These are phyloP conservation scores for Pouteria glomerata DNA, from an alignment of 148 eudicot genomes.

Conservation along the genomic window DNA sequence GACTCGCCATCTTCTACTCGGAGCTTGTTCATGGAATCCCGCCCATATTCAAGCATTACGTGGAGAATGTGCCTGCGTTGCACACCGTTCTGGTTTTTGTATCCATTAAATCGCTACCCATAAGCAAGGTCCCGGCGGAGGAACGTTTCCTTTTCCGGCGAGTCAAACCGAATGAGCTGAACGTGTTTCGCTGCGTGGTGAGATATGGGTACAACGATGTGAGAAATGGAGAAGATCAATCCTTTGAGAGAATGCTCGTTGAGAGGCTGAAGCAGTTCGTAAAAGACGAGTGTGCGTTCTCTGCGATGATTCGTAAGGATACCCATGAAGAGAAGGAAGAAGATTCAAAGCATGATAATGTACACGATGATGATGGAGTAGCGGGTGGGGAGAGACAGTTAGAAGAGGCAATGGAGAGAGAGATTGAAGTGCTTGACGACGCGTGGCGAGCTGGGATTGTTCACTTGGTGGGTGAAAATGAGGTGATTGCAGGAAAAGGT, in stretches of 20 bases:
- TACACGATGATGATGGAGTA: not conserved
- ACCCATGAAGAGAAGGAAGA: not conserved
- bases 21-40: slow-evolving; percentile 49
- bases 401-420: slow-evolving; percentile 16
- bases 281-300: not conserved
- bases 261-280: slow-evolving; percentile 30
- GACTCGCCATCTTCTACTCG: slow-evolving; percentile 40
- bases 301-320: not conserved
- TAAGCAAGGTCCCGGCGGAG: slow-evolving; percentile 38
- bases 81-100: slow-evolving; percentile 39
- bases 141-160: slow-evolving; percentile 48
- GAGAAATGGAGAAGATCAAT: slow-evolving; percentile 16
- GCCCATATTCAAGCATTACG: slow-evolving; percentile 40
- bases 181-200: slow-evolving; percentile 41
- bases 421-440: slow-evolving; percentile 21
- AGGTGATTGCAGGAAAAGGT: slow-evolving; percentile 28
- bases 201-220: slow-evolving; percentile 45
- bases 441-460: slow-evolving; percentile 31
- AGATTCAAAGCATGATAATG: not conserved
- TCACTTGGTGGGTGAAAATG: slow-evolving; percentile 39
- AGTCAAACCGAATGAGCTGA: slow-evolving; percentile 22
- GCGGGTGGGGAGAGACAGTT: not conserved
- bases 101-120: slow-evolving; percentile 37
- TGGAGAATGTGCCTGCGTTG: slow-evolving; percentile 31
- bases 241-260: slow-evolving; percentile 30